Percentiles rank a stretch among this genome's conserved stretches.
Evolutionary conservation across 225 moss, liverwort and hornwort genomes (phyloP).

Genomic region (Anthoceros angustus): DNA sequence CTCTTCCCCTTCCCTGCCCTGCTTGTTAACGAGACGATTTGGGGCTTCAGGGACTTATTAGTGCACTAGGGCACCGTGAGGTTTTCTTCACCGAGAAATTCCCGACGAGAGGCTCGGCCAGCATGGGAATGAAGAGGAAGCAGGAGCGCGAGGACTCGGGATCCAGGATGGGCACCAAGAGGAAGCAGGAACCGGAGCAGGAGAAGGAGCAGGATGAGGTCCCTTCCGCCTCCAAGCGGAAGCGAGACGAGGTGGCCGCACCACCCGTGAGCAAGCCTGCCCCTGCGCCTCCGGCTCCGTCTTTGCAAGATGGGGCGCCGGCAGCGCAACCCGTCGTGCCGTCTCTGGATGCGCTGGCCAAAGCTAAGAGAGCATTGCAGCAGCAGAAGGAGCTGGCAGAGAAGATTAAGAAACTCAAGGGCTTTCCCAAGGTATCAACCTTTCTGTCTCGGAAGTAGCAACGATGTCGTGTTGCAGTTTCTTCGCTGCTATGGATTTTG

Average conservation of each 20-base stretch:
- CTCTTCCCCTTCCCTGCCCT: background rate
- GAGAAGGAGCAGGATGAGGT: background rate
- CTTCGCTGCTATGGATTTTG: background rate
- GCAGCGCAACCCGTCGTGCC: background rate
- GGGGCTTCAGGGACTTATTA: background rate
- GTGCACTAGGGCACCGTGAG: background rate
- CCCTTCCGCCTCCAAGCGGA: background rate
- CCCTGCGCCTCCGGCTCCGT: too few relatives aligned
- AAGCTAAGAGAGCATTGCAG: constrained; percentile 64
- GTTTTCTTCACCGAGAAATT: background rate
- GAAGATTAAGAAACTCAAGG: constrained; percentile 44
- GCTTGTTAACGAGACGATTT: background rate
- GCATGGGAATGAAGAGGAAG: constrained; percentile 5
- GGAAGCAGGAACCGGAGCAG: background rate
- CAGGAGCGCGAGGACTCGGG: background rate
- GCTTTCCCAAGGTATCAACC: background rate
- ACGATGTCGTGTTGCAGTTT: background rate
- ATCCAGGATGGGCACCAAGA: background rate
- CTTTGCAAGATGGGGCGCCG: background rate
- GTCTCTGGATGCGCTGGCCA: constrained; percentile 50
- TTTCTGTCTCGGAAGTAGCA: background rate
- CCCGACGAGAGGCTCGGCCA: background rate
- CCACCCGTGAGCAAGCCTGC: background rate
- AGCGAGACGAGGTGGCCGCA: background rate
- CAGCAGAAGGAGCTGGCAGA: constrained; percentile 76